Base-by-base conservation (phyloP, 352 stramenopile species). In the Pythium vanterpoolii region DNA sequence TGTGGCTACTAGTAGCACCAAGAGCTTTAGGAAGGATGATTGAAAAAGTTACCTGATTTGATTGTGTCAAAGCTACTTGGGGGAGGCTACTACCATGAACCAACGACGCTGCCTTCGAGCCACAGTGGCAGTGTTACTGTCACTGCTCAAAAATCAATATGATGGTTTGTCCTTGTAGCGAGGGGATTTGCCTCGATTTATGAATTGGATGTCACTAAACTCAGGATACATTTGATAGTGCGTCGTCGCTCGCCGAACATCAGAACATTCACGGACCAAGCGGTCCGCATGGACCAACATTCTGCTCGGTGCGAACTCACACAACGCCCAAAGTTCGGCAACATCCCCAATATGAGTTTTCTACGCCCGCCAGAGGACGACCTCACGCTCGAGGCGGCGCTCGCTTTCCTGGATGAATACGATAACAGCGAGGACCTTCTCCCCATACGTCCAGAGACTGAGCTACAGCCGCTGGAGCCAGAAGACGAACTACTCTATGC, bases 351-450 rank as follows among this genome's bases (percentile, higher is more conserved):
- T 28, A 40, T 55, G 47, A 44, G 13, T 21, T 36, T 44, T 14
- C 45, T 39, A 2, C 21, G n/a, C 2, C 13, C 47, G 11, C 19
- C 31, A 31, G 53, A 51, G 10, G 53, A 63, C 19, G 34, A 63
- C 23, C 33, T 40, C 18, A 28, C 56, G 8, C 46, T 56, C 13
- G 30, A 56, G 33, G 56, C 34, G 10, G 56, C 46, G 36, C 46
- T 63, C 45, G 56, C 31, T 23, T 46, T 64, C 5, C 47, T 64
- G 5, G 57, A 64, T 4, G 57, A 58, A 13, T 63, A 56, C 31
- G 56, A 56, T 27, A 4, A 53, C 34, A n/a, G 39, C 23, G 31
- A 19, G 16, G 1, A 9, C 10, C 16, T 38, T 14, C 33, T 14
- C 2, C 10, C 33, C 16, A 14, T 38, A 14, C 10, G 16, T 14